Percentiles rank a stretch among this genome's conserved stretches.
phyloP scores from a whole-genome alignment of 768 basidiomycete genomes.

The Tulasnella sp. region DNA sequence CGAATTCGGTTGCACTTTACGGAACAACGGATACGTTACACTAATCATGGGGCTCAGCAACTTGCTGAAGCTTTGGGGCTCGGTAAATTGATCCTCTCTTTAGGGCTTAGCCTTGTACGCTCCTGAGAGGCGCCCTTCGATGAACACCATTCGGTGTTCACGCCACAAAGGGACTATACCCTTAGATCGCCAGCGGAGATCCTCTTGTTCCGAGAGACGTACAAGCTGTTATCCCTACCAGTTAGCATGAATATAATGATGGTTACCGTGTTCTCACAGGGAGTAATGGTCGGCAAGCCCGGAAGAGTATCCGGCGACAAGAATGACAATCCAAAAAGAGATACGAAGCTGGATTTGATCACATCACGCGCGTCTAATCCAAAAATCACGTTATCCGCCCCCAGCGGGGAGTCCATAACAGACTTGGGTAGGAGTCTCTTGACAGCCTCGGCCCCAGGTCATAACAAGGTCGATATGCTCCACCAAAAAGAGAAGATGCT shows the following conservation, averaged over 20 bases:
- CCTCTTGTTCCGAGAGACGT: background rate
- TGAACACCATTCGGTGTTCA: background rate
- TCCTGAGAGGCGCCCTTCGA: background rate
- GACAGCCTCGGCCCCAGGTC: background rate
- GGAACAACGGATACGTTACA: background rate
- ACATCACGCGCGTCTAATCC: background rate
- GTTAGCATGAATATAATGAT: background rate
- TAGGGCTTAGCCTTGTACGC: background rate
- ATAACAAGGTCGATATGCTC: background rate
- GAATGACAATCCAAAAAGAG: background rate
- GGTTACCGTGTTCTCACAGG: background rate
- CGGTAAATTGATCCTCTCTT: background rate
- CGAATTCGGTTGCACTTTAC: background rate
- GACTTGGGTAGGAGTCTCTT: background rate
- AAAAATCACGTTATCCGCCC: background rate
- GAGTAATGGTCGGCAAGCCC: background rate
- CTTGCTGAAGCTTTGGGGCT: background rate
- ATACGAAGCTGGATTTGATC: background rate
- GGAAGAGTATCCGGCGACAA: background rate
- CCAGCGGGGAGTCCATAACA: background rate
- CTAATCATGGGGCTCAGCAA: background rate
- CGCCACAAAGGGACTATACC: background rate
- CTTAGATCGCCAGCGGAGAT: background rate
- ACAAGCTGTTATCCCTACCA: background rate
- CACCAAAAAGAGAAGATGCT: background rate